phyloP scores from a whole-genome alignment of 2,329 filamentous ascomycete species.

The Pestalotiopsis sp. region DNA sequence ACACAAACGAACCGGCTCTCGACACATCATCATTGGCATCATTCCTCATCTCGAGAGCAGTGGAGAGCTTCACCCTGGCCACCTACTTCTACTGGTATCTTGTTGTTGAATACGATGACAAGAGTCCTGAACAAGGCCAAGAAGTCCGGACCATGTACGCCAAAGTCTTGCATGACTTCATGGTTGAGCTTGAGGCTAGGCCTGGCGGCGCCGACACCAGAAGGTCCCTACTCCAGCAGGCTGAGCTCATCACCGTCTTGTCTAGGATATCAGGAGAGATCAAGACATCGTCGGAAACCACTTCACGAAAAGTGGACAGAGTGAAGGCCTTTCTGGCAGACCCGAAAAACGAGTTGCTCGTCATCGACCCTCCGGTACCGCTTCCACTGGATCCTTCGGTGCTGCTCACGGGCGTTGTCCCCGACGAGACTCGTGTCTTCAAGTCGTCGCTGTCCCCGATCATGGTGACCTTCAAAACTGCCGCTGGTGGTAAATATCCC shows the following conservation, averaged over 20 bases:
- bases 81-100: slow-evolving; percentile 99
- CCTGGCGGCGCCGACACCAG: slow-evolving; percentile 73
- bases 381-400: slow-evolving; percentile 87
- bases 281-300: slow-evolving; percentile 76
- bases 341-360: slow-evolving; percentile 83
- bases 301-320: slow-evolving; percentile 78
- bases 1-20: slow-evolving; percentile 61
- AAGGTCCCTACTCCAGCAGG: slow-evolving; percentile 80
- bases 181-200: slow-evolving; percentile 78
- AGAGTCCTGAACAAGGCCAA: slow-evolving; percentile 72
- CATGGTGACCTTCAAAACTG: slow-evolving; percentile 86
- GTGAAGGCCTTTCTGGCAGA: slow-evolving; percentile 85
- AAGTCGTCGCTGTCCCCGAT: slow-evolving; percentile 94
- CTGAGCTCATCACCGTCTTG: slow-evolving; percentile 84
- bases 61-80: slow-evolving; percentile 84
- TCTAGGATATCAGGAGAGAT: slow-evolving; percentile 90
- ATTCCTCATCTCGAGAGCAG: slow-evolving; percentile 87
- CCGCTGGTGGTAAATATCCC: slow-evolving; percentile 76
- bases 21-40: slow-evolving; percentile 80
- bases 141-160: slow-evolving; percentile 85
- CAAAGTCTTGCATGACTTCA: slow-evolving; percentile 94
- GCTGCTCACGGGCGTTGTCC: slow-evolving; percentile 75
- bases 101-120: slow-evolving; percentile 95
- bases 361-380: slow-evolving; percentile 83
- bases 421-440: slow-evolving; percentile 88